Conservation (phyloP, 2,329 filamentous ascomycete species). For the Sarocladium kiliense region DNA sequence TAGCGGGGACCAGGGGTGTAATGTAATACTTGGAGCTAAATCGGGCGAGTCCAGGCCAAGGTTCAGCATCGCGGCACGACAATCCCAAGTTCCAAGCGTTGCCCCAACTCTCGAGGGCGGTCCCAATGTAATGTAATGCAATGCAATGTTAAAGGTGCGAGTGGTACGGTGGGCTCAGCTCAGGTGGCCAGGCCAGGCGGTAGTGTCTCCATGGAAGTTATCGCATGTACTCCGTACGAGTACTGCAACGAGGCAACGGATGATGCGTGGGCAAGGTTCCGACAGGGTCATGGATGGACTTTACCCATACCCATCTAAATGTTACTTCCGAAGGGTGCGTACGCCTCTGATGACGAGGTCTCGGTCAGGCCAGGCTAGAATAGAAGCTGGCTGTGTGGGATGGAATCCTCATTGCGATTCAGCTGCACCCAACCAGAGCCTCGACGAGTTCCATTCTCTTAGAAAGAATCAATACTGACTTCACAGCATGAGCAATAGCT, state of each 20-base stretch:
- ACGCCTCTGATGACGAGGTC: not conserved
- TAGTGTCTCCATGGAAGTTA: no score
- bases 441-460: no score
- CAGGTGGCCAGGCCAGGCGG: not conserved
- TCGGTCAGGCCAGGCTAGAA: no score
- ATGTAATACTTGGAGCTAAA: constrained; percentile 4
- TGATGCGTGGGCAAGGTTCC: not conserved
- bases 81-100: not conserved
- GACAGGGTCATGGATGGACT: not conserved
- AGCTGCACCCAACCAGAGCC: no score
- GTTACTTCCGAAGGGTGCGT: not conserved
- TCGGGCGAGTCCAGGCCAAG: not conserved
- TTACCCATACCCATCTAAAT: not conserved
- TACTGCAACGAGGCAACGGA: no score
- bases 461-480: not conserved
- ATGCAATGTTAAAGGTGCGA: not conserved
- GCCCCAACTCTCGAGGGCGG: not conserved
- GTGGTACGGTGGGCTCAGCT: not conserved
- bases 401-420: no score
- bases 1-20: not conserved
- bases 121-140: not conserved
- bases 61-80: not conserved
- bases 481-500: not conserved
- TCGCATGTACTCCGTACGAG: no score
- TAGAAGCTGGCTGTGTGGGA: no score